Percentiles rank a stretch among this genome's conserved stretches.
Conservation (phyloP, 139 green algal genomes). For the Zygnema cylindricum region DNA sequence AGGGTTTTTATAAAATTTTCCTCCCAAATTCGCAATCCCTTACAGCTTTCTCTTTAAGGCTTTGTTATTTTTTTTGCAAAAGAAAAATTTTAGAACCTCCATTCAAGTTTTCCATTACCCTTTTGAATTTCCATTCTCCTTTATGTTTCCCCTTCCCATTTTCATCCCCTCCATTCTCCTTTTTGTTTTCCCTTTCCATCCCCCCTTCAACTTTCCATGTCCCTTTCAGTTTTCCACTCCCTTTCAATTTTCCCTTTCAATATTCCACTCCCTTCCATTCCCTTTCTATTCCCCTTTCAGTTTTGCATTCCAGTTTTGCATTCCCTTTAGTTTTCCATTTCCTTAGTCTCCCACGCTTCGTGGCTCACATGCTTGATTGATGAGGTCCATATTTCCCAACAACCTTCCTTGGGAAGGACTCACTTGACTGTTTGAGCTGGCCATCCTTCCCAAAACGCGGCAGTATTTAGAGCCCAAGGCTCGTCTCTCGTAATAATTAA, state of each 20-base stretch:
- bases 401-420: not conserved
- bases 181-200: no score
- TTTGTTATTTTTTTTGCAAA: no score
- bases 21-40: no score
- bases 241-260: not conserved
- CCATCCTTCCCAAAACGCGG: slow-evolving; percentile 46
- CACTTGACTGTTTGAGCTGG: slow-evolving; percentile 33
- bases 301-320: not conserved
- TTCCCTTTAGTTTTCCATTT: not conserved
- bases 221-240: no score
- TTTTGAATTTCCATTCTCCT: no score
- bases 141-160: no score
- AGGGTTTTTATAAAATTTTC: no score
- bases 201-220: no score
- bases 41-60: no score
- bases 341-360: not conserved
- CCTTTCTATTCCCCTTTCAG: not conserved
- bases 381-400: not conserved
- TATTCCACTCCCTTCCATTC: not conserved
- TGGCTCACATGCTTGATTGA: not conserved
- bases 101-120: no score
- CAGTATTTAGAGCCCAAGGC: slow-evolving; percentile 36
- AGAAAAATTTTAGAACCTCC: no score
- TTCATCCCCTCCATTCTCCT: no score
- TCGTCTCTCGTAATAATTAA: slow-evolving; percentile 15